phyloP scores from a whole-genome alignment of 2,329 filamentous ascomycete species.

The Amesomyces nigricolor region DNA sequence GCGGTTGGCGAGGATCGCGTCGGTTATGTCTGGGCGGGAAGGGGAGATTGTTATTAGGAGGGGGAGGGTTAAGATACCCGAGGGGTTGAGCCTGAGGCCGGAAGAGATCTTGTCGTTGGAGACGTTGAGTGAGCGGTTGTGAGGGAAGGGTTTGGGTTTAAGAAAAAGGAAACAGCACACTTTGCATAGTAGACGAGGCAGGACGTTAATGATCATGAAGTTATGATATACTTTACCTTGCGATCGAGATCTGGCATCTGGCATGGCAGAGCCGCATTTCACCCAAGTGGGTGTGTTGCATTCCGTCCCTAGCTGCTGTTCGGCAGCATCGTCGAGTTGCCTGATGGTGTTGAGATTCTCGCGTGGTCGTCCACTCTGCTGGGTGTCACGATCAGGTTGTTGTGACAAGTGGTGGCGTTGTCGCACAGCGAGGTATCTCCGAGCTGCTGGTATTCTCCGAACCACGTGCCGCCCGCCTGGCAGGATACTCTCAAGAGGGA shows the following conservation, averaged over 20 bases:
- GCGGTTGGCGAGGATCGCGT: constrained; percentile 5
- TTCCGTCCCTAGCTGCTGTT: too few species aligned
- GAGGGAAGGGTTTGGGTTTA: neutral
- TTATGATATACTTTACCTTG: neutral
- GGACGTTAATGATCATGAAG: constrained; percentile 6
- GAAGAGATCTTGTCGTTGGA: constrained; percentile 24
- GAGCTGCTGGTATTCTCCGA: neutral
- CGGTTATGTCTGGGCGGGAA: neutral
- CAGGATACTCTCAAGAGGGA: too few species aligned
- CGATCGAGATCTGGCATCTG: neutral
- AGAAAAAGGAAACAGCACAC: too few species aligned
- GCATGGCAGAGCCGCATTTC: neutral
- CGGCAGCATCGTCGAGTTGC: too few species aligned
- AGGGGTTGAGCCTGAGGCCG: constrained; percentile 17
- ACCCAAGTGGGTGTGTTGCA: neutral
- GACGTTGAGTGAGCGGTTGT: constrained; percentile 21
- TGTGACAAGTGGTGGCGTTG: too few species aligned
- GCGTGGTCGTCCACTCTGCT: too few species aligned
- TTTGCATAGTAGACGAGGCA: neutral
- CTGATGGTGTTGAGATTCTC: too few species aligned
- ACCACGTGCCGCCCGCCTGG: neutral
- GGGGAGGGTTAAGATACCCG: constrained; percentile 17
- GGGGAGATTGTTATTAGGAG: constrained; percentile 16
- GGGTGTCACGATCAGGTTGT: too few species aligned
- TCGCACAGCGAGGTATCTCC: neutral